These are phyloP conservation scores for Botrytis paeoniae DNA, from an alignment of 2,329 filamentous ascomycete genomes.

Conservation along the genomic window DNA sequence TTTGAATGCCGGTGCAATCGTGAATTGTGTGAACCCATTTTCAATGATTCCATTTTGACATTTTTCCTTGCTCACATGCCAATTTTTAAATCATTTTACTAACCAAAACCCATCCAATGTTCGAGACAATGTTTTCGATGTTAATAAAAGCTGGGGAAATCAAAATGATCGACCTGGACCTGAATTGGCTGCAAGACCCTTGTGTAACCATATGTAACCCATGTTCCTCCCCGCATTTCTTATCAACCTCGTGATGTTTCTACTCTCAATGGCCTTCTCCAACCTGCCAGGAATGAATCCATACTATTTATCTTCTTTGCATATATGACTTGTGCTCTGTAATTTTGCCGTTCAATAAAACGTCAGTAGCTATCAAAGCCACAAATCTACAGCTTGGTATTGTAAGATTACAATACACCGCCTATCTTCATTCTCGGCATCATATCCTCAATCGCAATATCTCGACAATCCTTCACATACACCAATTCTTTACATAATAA, in stretches of 20 bases:
- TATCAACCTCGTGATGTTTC: slow-evolving; percentile 15
- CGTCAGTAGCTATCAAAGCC: no score
- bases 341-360: not conserved
- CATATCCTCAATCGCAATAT: not conserved
- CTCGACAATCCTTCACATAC: not conserved
- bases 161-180: not conserved
- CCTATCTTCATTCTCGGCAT: not conserved
- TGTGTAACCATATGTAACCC: not conserved
- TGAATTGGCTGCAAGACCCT: not conserved
- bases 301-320: not conserved
- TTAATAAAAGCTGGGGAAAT: not conserved
- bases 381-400: not conserved
- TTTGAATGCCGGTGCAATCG: not conserved
- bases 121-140: not conserved
- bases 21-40: not conserved
- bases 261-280: not conserved
- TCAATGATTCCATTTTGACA: not conserved
- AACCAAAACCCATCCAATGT: not conserved
- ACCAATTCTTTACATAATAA: slow-evolving; percentile 5
- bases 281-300: not conserved
- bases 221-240: slow-evolving; percentile 14
- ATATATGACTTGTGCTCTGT: not conserved
- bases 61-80: no score
- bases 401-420: slow-evolving; percentile 7
- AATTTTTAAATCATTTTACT: not conserved